Conservation (phyloP, 306 rosid genomes). For the Prunus salicina region DNA sequence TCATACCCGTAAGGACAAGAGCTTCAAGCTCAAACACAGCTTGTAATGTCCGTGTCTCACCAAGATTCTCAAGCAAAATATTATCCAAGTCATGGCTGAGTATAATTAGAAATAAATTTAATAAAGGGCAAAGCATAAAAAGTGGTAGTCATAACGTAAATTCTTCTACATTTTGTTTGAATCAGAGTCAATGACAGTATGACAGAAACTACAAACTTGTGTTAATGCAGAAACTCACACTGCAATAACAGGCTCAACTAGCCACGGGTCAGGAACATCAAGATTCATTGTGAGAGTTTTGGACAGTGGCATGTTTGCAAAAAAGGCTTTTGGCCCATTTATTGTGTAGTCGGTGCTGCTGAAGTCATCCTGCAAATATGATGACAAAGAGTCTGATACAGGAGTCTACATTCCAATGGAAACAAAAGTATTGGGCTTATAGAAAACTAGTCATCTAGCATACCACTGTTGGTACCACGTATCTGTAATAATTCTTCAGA, state of each 20-base stretch:
- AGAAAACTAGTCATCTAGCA: slow-evolving; percentile 11
- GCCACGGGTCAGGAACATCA: slow-evolving; percentile 99
- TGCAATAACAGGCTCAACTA: slow-evolving; percentile 88
- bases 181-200: slow-evolving; percentile 14
- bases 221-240: slow-evolving; percentile 55
- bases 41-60: slow-evolving; percentile 87
- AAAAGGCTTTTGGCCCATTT: slow-evolving; percentile 97
- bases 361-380: slow-evolving; percentile 84
- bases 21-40: slow-evolving; percentile 98
- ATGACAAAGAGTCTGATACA: slow-evolving; percentile 33
- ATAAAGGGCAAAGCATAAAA: not conserved
- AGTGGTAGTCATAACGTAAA: not conserved
- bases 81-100: slow-evolving; percentile 98
- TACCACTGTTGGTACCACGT: slow-evolving; percentile 89
- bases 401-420: slow-evolving; percentile 3
- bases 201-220: slow-evolving; percentile 1
- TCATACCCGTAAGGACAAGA: slow-evolving; percentile 88
- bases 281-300: slow-evolving; percentile 98
- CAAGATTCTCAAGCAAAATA: slow-evolving; percentile 94
- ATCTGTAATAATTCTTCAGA: slow-evolving; percentile 94
- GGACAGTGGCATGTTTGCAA: slow-evolving; percentile 94
- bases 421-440: slow-evolving; percentile 6
- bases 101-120: slow-evolving; percentile 20
- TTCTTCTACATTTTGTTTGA: not conserved
- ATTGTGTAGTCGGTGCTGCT: slow-evolving; percentile 61